Percentiles rank a stretch among this genome's conserved stretches.
Conservation (phyloP, 805 yeast genomes). For the Yarrowia sp. region DNA sequence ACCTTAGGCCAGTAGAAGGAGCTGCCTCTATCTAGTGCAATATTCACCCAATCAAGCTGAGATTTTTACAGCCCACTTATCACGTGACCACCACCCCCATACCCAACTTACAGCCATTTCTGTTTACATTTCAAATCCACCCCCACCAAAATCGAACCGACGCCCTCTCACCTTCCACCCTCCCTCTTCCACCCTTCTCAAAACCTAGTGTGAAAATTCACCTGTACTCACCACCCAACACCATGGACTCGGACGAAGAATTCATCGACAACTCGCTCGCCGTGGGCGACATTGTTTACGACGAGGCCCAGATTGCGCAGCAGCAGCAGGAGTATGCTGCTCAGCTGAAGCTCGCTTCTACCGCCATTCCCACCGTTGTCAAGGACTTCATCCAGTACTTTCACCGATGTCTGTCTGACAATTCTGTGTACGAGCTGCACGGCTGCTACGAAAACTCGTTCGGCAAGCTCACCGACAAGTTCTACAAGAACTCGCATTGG, state of each 20-base stretch:
- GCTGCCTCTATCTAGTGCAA: no score
- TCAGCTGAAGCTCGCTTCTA: slow-evolving; percentile 33
- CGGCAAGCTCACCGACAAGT: slow-evolving; percentile 48
- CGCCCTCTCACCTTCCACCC: not conserved
- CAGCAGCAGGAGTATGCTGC: slow-evolving; percentile 38
- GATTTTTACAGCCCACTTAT: no score
- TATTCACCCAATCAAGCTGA: no score
- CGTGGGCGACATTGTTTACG: slow-evolving; percentile 31
- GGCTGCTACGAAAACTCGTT: slow-evolving; percentile 48
- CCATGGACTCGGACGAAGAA: slow-evolving; percentile 25
- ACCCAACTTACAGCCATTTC: not conserved
- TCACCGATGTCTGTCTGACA: slow-evolving; percentile 44
- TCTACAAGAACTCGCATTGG: slow-evolving; percentile 46
- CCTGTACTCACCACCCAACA: not conserved
- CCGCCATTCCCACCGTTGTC: slow-evolving; percentile 46
- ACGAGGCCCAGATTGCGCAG: slow-evolving; percentile 38
- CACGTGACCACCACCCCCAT: not conserved
- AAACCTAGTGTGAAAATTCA: slow-evolving; percentile 3
- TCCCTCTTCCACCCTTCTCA: not conserved
- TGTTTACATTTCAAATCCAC: no score
- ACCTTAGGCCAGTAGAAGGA: no score
- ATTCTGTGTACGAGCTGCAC: slow-evolving; percentile 46
- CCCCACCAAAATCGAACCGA: not conserved
- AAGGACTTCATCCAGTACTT: slow-evolving; percentile 46
- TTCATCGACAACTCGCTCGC: slow-evolving; percentile 27